phyloP scores from a whole-genome alignment of 805 yeast species.

The Pichia sporocuriosa region DNA sequence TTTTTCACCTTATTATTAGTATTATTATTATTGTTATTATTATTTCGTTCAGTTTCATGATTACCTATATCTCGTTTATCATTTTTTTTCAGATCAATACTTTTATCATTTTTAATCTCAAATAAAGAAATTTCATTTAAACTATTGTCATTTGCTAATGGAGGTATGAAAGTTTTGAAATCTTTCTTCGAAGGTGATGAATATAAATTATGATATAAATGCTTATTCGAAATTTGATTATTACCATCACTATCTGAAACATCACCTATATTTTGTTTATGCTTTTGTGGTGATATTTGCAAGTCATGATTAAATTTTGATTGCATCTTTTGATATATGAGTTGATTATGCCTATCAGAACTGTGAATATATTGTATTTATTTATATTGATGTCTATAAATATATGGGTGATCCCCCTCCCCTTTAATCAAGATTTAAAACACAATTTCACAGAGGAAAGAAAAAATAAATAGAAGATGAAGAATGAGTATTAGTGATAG shows the following conservation, averaged over 20 bases:
- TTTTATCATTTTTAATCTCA: background rate
- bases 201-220: constrained; percentile 9
- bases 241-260: background rate
- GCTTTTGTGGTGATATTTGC: too few relatives aligned
- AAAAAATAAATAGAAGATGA: too few relatives aligned
- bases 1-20: constrained; percentile 16
- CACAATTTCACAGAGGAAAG: too few relatives aligned
- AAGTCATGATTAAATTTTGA: too few relatives aligned
- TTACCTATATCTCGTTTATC: background rate
- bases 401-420: too few relatives aligned
- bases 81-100: background rate
- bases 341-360: too few relatives aligned
- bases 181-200: constrained; percentile 9
- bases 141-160: background rate
- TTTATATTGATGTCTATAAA: too few relatives aligned
- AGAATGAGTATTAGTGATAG: too few relatives aligned
- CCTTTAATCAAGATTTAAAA: too few relatives aligned
- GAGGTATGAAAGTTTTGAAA: constrained; percentile 2
- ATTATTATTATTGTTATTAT: background rate
- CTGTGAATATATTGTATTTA: too few relatives aligned
- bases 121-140: background rate
- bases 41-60: background rate
- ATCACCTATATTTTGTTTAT: too few relatives aligned
- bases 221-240: constrained; percentile 3
- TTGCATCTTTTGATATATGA: too few relatives aligned